A percentile compares a stretch with the other conserved stretches of the same genome.
phyloP scores from a whole-genome alignment of 2,329 filamentous ascomycete genomes.

The Magnaporthiopsis incrustans region DNA sequence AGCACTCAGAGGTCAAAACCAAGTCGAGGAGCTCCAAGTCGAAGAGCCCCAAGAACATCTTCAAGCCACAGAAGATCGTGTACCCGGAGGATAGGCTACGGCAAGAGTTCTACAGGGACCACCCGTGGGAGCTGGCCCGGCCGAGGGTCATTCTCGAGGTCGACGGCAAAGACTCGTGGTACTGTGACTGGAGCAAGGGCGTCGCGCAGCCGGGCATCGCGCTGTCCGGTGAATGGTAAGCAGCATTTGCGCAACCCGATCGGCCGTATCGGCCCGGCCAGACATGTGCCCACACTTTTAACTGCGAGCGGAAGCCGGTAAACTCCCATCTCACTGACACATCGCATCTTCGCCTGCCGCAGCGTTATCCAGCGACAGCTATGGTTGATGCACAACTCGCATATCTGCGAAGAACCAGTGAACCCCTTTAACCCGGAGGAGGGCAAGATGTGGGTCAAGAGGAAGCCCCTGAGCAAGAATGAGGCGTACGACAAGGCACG shows the following conservation, averaged over 20 bases:
- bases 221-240: conserved; percentile 76
- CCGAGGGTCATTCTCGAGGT: conserved; percentile 78
- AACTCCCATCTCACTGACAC: background rate
- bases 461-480: conserved; percentile 45
- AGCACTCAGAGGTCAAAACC: conserved; percentile 25
- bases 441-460: background rate
- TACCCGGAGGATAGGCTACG: conserved; percentile 83
- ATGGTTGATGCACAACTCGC: conserved; percentile 66
- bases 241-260: conserved; percentile 15
- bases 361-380: conserved; percentile 91
- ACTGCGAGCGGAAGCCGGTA: background rate
- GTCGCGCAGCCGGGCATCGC: conserved; percentile 67
- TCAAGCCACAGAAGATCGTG: conserved; percentile 66
- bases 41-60: conserved; percentile 65
- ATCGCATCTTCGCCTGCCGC: conserved; percentile 3
- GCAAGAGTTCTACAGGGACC: conserved; percentile 78
- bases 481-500: conserved; percentile 80
- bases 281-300: background rate
- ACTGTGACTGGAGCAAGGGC: conserved; percentile 69
- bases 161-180: conserved; percentile 72
- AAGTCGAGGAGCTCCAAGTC: conserved; percentile 29
- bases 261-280: conserved; percentile 2
- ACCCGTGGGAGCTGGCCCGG: conserved; percentile 93
- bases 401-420: background rate
- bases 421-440: conserved; percentile 13